Conservation (phyloP, 2,329 filamentous ascomycete species). For the Diaporthe vaccinii region DNA sequence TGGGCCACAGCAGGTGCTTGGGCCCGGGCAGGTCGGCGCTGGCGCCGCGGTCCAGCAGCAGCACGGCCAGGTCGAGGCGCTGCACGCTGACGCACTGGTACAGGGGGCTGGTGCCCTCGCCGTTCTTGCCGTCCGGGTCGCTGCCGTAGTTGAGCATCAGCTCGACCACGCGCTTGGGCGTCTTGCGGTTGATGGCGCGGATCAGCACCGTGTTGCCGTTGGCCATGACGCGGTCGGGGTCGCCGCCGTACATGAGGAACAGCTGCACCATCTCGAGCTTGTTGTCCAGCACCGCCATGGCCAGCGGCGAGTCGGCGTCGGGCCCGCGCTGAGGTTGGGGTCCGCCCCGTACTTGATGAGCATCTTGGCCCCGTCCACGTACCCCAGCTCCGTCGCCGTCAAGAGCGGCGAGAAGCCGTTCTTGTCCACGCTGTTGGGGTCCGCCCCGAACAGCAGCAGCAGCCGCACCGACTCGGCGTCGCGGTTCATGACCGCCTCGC, state of each 20-base stretch:
- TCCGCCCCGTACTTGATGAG: conserved; percentile 74
- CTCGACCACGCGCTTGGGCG: conserved; percentile 67
- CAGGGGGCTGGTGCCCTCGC: conserved; percentile 72
- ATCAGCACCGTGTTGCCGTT: conserved; percentile 74
- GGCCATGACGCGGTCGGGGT: conserved; percentile 65
- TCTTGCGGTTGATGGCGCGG: conserved; percentile 70
- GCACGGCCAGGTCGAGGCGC: conserved; percentile 68
- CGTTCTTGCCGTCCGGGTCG: conserved; percentile 70
- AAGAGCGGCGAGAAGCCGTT: conserved; percentile 66
- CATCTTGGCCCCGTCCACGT: conserved; percentile 68
- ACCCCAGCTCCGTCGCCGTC: conserved; percentile 64
- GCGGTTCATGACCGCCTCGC: conserved; percentile 64
- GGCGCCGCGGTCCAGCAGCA: conserved; percentile 67
- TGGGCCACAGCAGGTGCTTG: conserved; percentile 77
- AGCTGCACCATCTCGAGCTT: conserved; percentile 70
- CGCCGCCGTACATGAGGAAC: conserved; percentile 72
- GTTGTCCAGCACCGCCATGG: conserved; percentile 62
- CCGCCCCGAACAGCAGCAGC: conserved; percentile 68
- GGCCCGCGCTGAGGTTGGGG: conserved; percentile 50
- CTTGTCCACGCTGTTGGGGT: conserved; percentile 65
- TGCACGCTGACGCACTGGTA: conserved; percentile 70
- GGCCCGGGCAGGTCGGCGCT: conserved; percentile 78
- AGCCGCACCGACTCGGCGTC: conserved; percentile 68
- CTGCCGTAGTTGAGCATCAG: conserved; percentile 72
- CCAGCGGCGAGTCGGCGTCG: conserved; percentile 68